Conservation (phyloP, 2,329 filamentous ascomycete genomes). For the Colletotrichum spinosum region DNA sequence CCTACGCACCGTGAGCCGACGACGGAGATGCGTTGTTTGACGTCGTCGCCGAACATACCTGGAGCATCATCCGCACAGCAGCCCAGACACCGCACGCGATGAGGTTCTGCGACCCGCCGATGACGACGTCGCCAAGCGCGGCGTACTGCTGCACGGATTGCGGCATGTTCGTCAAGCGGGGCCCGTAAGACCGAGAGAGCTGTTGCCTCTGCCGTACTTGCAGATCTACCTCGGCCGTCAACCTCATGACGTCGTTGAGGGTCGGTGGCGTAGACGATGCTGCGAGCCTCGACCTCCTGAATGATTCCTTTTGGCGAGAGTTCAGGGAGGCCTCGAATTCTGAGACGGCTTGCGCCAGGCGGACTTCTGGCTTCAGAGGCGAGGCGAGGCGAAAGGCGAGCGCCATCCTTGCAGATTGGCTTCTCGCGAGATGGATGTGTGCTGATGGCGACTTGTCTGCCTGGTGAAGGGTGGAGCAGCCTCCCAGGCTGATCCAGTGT, state of each 20-base stretch:
- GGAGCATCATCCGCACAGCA: conserved; percentile 53
- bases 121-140: conserved; percentile 48
- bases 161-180: conserved; percentile 54
- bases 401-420: not conserved
- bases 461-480: too few relatives aligned
- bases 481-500: too few relatives aligned
- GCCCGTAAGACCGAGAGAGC: conserved; percentile 49
- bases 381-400: not conserved
- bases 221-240: conserved; percentile 53
- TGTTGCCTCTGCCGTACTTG: conserved; percentile 35
- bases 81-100: conserved; percentile 59
- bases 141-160: conserved; percentile 56
- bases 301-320: conserved; percentile 47
- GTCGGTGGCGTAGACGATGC: conserved; percentile 42
- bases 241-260: conserved; percentile 51
- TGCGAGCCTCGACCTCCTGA: conserved; percentile 40
- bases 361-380: conserved; percentile 49
- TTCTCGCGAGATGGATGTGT: too few relatives aligned
- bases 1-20: conserved; percentile 38
- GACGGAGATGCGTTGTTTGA: not conserved
- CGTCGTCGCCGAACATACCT: conserved; percentile 42
- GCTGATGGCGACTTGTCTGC: too few relatives aligned
- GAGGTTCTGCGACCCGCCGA: conserved; percentile 58
- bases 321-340: conserved; percentile 52
- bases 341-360: conserved; percentile 53